Evolutionary conservation across 1,284 basidiomycete species (phyloP), one percentile per base, ranked within the genome.

Genomic region (Gomphus sp.): DNA sequence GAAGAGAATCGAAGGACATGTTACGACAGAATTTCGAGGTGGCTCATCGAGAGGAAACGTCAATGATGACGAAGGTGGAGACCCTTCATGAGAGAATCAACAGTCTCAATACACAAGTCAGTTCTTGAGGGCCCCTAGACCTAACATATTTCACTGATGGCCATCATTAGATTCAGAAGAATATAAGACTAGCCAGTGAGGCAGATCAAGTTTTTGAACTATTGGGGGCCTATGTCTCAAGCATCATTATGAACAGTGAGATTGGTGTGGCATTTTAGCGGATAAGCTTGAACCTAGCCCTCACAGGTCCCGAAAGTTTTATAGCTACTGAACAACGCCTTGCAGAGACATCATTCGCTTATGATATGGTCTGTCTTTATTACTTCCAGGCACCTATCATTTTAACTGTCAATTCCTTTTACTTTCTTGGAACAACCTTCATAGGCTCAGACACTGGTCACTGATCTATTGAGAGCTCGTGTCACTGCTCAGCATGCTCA

Each of bases 401-500:
- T 3, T 43, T 43, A 2, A 43, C 41, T 8, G 4, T 18, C 7
- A 16, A 43, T 43, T n/a, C 6, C n/a, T 43, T 43, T 43, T 16
- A 3, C 6, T 43, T n/a, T 8, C 18, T n/a, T 8, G 16, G 2
- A 43, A n/a, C 11, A 37, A 43, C n/a, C 14, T 5, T 33, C 31
- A 6, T 9, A 59, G 58, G 52, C 58, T 8, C 37, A 59, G 39
- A 33, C 53, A 14, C 12, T 25, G 14, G 18, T 61, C 11, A 43
- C 37, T n/a, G 44, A 59, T 28, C 37, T 61, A 36, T 33, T 34
- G n/a, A 50, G 62, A 22, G 62, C 56, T 25, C 50, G 55, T 31
- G 48, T 53, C 12, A 56, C 62, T 14, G 54, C 59, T 6, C 62
- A 63, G 47, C 60, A 62, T 54, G 60, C 60, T 9, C 62, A 63